These are phyloP conservation scores for Aschersonia sp. DNA, from an alignment of 2,329 filamentous ascomycete species.

Conservation along the genomic window DNA sequence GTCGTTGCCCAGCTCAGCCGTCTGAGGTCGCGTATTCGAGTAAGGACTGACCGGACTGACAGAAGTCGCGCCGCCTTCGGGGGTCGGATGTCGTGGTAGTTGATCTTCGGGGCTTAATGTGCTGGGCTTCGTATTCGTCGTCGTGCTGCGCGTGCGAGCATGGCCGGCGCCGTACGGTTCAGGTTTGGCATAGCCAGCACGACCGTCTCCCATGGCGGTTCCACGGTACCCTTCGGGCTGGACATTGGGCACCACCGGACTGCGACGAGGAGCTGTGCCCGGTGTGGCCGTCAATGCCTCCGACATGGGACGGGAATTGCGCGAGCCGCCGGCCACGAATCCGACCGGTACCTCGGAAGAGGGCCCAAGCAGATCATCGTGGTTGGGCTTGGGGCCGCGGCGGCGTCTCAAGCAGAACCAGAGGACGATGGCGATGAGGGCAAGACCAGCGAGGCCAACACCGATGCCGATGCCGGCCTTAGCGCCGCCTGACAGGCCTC, in stretches of 20 bases:
- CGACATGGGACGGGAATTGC: constrained; percentile 15
- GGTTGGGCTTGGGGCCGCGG: constrained; percentile 16
- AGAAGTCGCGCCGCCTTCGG: constrained; percentile 7
- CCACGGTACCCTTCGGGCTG: constrained; percentile 22
- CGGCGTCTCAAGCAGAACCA: constrained; percentile 15
- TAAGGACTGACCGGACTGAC: constrained; percentile 5
- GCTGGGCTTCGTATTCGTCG: constrained; percentile 6
- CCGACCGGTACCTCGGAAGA: constrained; percentile 28
- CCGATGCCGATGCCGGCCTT: constrained; percentile 29
- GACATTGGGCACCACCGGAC: constrained; percentile 9
- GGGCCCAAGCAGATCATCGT: constrained; percentile 23
- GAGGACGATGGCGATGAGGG: too few relatives aligned
- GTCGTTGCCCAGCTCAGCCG: constrained; percentile 8
- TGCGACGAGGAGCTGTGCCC: constrained; percentile 13
- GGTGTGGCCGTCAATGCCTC: constrained; percentile 11
- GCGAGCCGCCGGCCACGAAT: constrained; percentile 8
- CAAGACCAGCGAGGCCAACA: constrained; percentile 17
- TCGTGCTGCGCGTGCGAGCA: constrained; percentile 9
- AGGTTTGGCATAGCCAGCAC: constrained; percentile 23
- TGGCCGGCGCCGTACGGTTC: constrained; percentile 18
- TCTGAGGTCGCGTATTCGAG: background rate
- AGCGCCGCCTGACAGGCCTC: constrained; percentile 24
- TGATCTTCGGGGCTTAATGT: constrained; percentile 7
- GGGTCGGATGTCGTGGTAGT: constrained; percentile 12
- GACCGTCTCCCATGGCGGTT: constrained; percentile 23